Base-by-base conservation (phyloP, 495 filamentous ascomycete genomes). In the Aspergillus carlsbadensis region DNA sequence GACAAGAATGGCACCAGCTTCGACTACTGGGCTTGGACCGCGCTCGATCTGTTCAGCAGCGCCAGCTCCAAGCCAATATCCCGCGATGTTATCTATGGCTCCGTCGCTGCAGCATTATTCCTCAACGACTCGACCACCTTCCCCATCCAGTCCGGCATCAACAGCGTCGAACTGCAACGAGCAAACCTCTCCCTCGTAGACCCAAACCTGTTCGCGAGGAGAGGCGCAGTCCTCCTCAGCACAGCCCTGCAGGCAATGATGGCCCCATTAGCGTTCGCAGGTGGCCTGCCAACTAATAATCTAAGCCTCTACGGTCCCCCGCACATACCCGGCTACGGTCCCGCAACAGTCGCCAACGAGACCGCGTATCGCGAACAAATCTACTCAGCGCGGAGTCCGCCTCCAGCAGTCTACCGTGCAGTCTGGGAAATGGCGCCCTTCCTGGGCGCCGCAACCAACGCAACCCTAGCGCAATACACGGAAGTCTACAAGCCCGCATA, bases 191-290 rank as follows among this genome's bases (percentile, higher is more conserved):
- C 42, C 15, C 18, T 2, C 6, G 39, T 57, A 18, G 37, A 47
- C 39, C 24, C 24, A 21, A 43, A 33, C 3, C 29, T 57, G 7
- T 40, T 61, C 21, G 15, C 52, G 3, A 40, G 22, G 4, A 40
- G 59, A 42, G 59, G 49, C 14, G 57, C 59, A 11, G 44, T 61
- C 20, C 43, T 61, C 13, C 22, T 61, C 20, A 61, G 57, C 43
- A 61, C 59, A 10, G 59, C 40, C 17, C 6, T 61, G 1, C 59
- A 61, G 48, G 53, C 49, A 14, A 54, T 61, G 33, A 61, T 57
- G 59, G 54, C 53, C 33, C 59, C 59, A 3, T 52, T 54, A 0
- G 53, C 40, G 3, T 61, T 61, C 26, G 42, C 53, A 3, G 59
- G 59, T 36, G 22, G 18, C 14, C 54, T 61, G 20, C 40, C 59